A percentile compares a stretch with the other conserved stretches of the same genome.
Evolutionary conservation across 2,329 filamentous ascomycete species (phyloP).

Genomic region (Alternaria consortialis): DNA sequence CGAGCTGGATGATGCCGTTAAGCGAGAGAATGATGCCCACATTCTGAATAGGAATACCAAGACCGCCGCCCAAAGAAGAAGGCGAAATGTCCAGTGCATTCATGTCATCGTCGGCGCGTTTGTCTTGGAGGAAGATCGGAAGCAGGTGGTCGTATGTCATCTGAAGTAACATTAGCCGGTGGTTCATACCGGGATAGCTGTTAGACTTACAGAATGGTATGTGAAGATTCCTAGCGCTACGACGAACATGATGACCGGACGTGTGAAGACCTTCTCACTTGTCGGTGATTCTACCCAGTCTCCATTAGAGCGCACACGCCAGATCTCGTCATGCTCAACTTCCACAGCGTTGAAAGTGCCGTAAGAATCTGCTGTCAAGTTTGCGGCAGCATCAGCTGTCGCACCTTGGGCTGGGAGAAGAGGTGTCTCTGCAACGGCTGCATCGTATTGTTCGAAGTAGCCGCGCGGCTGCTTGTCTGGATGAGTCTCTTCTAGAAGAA

Average conservation of each 20-base stretch:
- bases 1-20: constrained; percentile 75
- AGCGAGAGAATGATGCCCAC: constrained; percentile 74
- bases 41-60: constrained; percentile 71
- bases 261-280: constrained; percentile 63
- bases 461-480: constrained; percentile 75
- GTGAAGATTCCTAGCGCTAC: constrained; percentile 89
- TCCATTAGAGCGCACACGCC: constrained; percentile 62
- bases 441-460: constrained; percentile 50
- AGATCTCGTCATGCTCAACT: constrained; percentile 62
- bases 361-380: constrained; percentile 80
- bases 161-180: constrained; percentile 20
- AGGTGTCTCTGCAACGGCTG: constrained; percentile 70
- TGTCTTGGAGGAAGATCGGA: constrained; percentile 91
- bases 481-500: constrained; percentile 88
- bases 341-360: constrained; percentile 73
- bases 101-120: constrained; percentile 56
- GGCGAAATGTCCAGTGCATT: constrained; percentile 34
- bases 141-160: constrained; percentile 95
- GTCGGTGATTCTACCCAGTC: constrained; percentile 46
- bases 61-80: constrained; percentile 63
- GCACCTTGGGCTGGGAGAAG: constrained; percentile 79
- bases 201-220: constrained; percentile 71
- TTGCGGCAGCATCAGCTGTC: constrained; percentile 74
- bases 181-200: neutral
- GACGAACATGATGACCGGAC: constrained; percentile 76